Conservation (phyloP, 1,139 yeast species). For the Sugiyamaella pinicola region DNA sequence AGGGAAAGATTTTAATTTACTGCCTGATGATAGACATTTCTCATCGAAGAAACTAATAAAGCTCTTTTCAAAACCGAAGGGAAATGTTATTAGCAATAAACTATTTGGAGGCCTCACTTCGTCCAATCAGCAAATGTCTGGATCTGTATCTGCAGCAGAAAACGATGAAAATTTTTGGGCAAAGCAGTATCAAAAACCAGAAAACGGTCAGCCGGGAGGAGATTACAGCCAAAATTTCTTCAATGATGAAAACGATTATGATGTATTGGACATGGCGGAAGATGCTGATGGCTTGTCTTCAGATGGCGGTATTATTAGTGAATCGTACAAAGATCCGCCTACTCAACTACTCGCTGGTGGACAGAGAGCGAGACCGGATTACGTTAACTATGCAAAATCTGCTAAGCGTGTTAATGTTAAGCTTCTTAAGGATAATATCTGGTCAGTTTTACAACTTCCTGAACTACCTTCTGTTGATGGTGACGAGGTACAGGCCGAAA, state of each 20-base stretch:
- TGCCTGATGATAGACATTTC: conserved; percentile 79
- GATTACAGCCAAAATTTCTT: conserved; percentile 52
- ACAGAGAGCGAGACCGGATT: conserved; percentile 51
- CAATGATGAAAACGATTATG: conserved; percentile 41
- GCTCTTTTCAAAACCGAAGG: conserved; percentile 68
- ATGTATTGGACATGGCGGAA: conserved; percentile 28
- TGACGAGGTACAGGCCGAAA: conserved; percentile 3
- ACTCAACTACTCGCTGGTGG: conserved; percentile 21
- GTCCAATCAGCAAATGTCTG: background rate
- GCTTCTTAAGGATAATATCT: conserved; percentile 75
- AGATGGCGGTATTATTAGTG: conserved; percentile 3
- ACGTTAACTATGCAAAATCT: conserved; percentile 72
- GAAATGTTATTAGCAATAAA: conserved; percentile 26
- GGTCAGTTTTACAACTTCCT: conserved; percentile 54
- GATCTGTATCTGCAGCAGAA: conserved; percentile 4
- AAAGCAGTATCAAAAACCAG: conserved; percentile 47
- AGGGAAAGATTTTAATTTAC: conserved; percentile 48
- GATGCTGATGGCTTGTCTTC: conserved; percentile 23
- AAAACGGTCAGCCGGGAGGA: conserved; percentile 45
- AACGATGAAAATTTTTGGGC: conserved; percentile 77
- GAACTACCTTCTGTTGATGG: conserved; percentile 23
- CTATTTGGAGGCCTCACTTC: conserved; percentile 15
- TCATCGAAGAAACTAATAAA: conserved; percentile 68
- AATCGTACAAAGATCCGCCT: conserved; percentile 15
- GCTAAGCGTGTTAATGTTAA: conserved; percentile 87